Evolutionary conservation across 2,329 filamentous ascomycete species (phyloP).

Genomic region (Cadophora malorum): DNA sequence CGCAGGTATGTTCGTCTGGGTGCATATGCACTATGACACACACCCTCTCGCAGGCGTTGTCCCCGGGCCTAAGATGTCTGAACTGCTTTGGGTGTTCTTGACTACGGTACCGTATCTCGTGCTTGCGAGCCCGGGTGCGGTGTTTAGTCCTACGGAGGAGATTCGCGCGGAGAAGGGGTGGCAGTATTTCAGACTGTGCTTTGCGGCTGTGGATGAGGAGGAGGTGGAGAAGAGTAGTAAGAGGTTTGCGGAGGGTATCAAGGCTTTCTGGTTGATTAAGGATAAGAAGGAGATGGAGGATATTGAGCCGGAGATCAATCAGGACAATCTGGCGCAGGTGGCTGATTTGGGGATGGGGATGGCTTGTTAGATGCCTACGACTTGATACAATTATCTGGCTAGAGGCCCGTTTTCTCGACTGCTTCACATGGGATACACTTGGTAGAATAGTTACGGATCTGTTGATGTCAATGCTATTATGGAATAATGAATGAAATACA

Average conservation of each 20-base stretch:
- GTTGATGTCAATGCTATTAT: not conserved
- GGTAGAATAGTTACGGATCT: not conserved
- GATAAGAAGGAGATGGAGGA: constrained; percentile 69
- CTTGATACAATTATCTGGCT: no score
- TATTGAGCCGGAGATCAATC: constrained; percentile 28
- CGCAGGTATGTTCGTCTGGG: constrained; percentile 93
- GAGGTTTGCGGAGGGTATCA: constrained; percentile 71
- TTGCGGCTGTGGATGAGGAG: constrained; percentile 80
- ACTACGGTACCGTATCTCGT: constrained; percentile 73
- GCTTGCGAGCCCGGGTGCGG: constrained; percentile 71
- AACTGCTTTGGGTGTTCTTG: constrained; percentile 74
- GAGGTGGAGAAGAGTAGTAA: constrained; percentile 67
- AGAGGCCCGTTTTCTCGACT: not conserved
- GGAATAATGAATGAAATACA: constrained; percentile 5
- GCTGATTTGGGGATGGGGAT: constrained; percentile 37
- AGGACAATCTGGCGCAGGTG: constrained; percentile 28
- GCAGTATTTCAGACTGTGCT: constrained; percentile 80
- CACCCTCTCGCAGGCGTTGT: constrained; percentile 72
- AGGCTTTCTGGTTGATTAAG: constrained; percentile 80
- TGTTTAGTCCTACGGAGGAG: constrained; percentile 73
- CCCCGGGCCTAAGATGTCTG: constrained; percentile 61
- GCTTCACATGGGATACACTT: not conserved
- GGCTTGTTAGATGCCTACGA: constrained; percentile 34
- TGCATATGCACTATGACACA: constrained; percentile 71
- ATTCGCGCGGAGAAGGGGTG: constrained; percentile 66